Percentiles rank a stretch among this genome's conserved stretches.
These are phyloP conservation scores for Nakaseomyces kungkrabaensis DNA, from an alignment of 1,139 yeast species.

Conservation along the genomic window DNA sequence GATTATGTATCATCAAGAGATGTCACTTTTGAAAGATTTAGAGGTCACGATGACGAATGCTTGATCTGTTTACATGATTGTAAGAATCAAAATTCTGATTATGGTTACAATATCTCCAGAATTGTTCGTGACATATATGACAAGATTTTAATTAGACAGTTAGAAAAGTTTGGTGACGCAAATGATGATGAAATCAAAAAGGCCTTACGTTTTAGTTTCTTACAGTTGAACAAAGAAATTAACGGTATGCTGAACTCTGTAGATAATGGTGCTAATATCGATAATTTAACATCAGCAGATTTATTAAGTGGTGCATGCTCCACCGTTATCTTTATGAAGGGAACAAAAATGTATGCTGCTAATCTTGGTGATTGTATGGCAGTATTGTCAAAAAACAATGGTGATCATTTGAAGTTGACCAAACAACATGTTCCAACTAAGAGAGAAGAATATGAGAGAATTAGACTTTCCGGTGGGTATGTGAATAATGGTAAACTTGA, in stretches of 20 bases:
- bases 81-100: constrained; percentile 45
- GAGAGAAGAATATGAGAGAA: constrained; percentile 72
- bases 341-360: constrained; percentile 64
- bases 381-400: constrained; percentile 66
- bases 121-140: constrained; percentile 75
- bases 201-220: constrained; percentile 72
- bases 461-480: constrained; percentile 84
- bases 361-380: constrained; percentile 89
- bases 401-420: constrained; percentile 66
- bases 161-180: constrained; percentile 50
- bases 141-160: constrained; percentile 52
- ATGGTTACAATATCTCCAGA: constrained; percentile 64
- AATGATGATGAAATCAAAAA: constrained; percentile 40
- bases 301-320: constrained; percentile 79
- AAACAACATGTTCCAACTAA: constrained; percentile 79
- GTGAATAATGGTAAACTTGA: constrained; percentile 83
- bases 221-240: constrained; percentile 72
- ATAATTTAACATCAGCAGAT: constrained; percentile 48
- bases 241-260: constrained; percentile 36
- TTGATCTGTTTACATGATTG: constrained; percentile 86
- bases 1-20: constrained; percentile 69
- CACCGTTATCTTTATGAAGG: constrained; percentile 69
- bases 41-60: constrained; percentile 68
- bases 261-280: constrained; percentile 28
- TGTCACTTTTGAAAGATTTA: constrained; percentile 74